phyloP scores from a whole-genome alignment of 345 rosid genomes.

The Litchi chinensis region DNA sequence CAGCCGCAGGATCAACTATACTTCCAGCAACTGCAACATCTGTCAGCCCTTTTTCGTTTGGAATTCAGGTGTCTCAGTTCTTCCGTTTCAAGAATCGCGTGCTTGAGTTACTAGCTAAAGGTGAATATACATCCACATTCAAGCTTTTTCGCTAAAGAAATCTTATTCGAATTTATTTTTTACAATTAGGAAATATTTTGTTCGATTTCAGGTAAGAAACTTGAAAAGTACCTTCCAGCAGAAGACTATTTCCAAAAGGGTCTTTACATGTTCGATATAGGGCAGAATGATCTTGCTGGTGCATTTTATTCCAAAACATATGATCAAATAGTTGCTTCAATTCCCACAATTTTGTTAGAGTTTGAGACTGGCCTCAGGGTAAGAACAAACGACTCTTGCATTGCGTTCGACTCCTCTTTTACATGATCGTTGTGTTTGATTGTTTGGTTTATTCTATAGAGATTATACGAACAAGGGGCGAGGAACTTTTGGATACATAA shows the following conservation, averaged over 20 bases:
- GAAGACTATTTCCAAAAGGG: slow-evolving; percentile 66
- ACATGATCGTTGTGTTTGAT: background rate
- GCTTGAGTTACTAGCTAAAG: slow-evolving; percentile 59
- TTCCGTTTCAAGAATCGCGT: slow-evolving; percentile 71
- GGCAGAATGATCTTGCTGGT: slow-evolving; percentile 97
- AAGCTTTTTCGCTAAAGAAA: background rate
- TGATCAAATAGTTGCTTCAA: slow-evolving; percentile 77
- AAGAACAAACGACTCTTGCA: background rate
- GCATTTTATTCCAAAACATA: slow-evolving; percentile 85
- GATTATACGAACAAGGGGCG: slow-evolving; percentile 77
- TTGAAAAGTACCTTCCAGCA: slow-evolving; percentile 61
- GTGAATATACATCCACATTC: slow-evolving; percentile 25
- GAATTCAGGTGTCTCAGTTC: slow-evolving; percentile 82
- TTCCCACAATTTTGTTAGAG: slow-evolving; percentile 67
- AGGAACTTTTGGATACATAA: slow-evolving; percentile 94
- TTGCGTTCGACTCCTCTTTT: background rate
- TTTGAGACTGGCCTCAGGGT: slow-evolving; percentile 82
- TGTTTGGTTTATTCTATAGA: slow-evolving; percentile 37
- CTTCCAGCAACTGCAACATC: slow-evolving; percentile 74
- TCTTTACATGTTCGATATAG: slow-evolving; percentile 88
- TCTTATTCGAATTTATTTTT: background rate
- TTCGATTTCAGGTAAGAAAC: slow-evolving; percentile 48
- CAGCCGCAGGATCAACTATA: slow-evolving; percentile 84
- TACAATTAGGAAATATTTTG: background rate
- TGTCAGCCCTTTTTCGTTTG: slow-evolving; percentile 79